Percentiles rank a stretch among this genome's conserved stretches.
These are phyloP conservation scores for Hericium coralloides DNA, from an alignment of 768 basidiomycete species.

Conservation along the genomic window DNA sequence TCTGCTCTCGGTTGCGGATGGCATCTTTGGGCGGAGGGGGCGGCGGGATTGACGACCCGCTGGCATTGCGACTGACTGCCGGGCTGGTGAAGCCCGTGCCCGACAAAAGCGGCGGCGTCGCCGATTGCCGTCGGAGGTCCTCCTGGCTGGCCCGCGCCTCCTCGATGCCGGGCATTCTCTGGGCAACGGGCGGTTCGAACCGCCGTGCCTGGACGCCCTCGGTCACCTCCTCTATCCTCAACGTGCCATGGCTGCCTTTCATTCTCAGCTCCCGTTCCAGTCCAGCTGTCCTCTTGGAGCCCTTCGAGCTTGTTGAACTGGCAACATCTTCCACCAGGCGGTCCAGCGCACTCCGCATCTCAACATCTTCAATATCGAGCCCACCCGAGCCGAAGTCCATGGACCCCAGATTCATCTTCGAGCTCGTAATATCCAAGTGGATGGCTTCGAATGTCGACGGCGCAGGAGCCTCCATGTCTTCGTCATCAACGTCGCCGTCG, in stretches of 20 bases:
- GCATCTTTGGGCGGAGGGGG: conserved; percentile 58
- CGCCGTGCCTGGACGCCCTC: conserved; percentile 25
- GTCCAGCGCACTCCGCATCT: conserved; percentile 32
- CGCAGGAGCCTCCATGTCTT: neutral
- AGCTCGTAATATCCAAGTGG: conserved; percentile 12
- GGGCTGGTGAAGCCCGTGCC: conserved; percentile 11
- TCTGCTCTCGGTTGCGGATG: conserved; percentile 52
- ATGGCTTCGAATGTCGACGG: conserved; percentile 15
- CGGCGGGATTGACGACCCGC: conserved; percentile 31
- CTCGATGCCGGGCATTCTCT: conserved; percentile 21
- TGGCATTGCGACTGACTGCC: conserved; percentile 30
- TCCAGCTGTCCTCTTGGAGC: neutral
- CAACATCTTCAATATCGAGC: conserved; percentile 20
- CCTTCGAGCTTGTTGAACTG: conserved; percentile 5
- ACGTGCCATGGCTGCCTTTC: conserved; percentile 11
- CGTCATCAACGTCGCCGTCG: conserved; percentile 7
- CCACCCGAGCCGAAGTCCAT: conserved; percentile 5
- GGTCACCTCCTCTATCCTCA: conserved; percentile 23
- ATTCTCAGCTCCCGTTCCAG: conserved; percentile 11
- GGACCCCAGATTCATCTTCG: neutral
- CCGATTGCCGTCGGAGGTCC: neutral
- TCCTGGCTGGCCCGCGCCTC: conserved; percentile 1
- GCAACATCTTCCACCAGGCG: conserved; percentile 27
- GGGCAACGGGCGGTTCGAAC: conserved; percentile 20
- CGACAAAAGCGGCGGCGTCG: conserved; percentile 12